A percentile compares a stretch with the other conserved stretches of the same genome.
These are phyloP conservation scores for Aspergillus thermomutatus DNA, from an alignment of 2,329 filamentous ascomycete species.

Conservation along the genomic window DNA sequence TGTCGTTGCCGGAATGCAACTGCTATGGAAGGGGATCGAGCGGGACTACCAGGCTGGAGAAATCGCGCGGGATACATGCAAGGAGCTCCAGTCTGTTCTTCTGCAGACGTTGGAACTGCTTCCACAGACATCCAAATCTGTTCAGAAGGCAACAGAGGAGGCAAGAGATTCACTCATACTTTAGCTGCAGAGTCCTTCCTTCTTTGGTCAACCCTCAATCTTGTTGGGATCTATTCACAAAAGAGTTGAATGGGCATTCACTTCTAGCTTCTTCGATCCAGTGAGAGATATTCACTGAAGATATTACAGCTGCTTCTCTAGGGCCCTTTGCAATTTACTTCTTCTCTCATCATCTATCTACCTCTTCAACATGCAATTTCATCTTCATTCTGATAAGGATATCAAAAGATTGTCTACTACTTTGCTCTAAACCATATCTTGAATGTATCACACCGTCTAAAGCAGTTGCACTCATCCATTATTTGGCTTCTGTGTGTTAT, in stretches of 20 bases:
- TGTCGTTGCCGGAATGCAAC: slow-evolving; percentile 26
- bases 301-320: neutral
- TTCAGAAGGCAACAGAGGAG: slow-evolving; percentile 19
- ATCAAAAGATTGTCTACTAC: no score
- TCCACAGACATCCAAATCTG: slow-evolving; percentile 29
- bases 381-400: no score
- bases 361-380: neutral
- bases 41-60: slow-evolving; percentile 21
- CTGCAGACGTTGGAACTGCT: slow-evolving; percentile 23
- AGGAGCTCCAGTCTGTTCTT: slow-evolving; percentile 21
- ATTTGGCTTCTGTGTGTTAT: no score
- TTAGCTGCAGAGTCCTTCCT: neutral
- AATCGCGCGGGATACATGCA: slow-evolving; percentile 21
- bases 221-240: neutral
- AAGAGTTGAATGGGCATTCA: neutral
- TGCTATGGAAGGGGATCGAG: slow-evolving; percentile 25
- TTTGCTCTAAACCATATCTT: no score
- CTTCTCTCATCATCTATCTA: neutral
- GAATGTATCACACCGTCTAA: no score
- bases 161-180: neutral
- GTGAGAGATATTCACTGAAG: neutral
- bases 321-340: neutral
- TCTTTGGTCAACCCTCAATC: neutral
- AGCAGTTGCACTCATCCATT: no score
- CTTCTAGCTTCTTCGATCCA: neutral